Percentiles rank a stretch among this genome's conserved stretches.
Evolutionary conservation across 1,284 basidiomycete species (phyloP).

Genomic region (Ceratobasidium sp.): DNA sequence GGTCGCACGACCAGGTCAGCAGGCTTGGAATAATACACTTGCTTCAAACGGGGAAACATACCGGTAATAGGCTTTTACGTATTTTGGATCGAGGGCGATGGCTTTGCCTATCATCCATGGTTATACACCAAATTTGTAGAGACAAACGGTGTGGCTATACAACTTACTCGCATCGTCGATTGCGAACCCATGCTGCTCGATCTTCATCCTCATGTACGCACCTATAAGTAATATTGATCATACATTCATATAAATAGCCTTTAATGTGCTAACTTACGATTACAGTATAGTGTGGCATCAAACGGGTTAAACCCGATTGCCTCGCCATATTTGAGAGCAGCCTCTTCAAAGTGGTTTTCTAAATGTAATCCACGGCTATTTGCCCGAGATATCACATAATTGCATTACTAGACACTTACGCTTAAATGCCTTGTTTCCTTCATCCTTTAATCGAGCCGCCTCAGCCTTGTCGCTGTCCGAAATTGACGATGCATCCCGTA

Average conservation of each 20-base stretch:
- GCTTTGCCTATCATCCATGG: slow-evolving; percentile 69
- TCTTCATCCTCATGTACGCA: slow-evolving; percentile 76
- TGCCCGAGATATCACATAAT: slow-evolving; percentile 40
- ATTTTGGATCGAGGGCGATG: slow-evolving; percentile 87
- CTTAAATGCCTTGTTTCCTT: slow-evolving; percentile 87
- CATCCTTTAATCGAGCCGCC: slow-evolving; percentile 75
- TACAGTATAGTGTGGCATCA: slow-evolving; percentile 81
- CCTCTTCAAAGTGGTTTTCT: slow-evolving; percentile 67
- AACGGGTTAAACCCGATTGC: slow-evolving; percentile 81
- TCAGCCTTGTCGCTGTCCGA: slow-evolving; percentile 71
- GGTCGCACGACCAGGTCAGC: slow-evolving; percentile 42
- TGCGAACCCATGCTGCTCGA: slow-evolving; percentile 80
- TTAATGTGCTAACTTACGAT: slow-evolving; percentile 55
- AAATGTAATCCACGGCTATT: slow-evolving; percentile 20
- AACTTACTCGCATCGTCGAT: slow-evolving; percentile 75
- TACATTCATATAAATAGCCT: background rate
- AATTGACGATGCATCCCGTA: slow-evolving; percentile 24
- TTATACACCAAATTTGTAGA: slow-evolving; percentile 29
- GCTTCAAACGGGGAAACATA: slow-evolving; percentile 47
- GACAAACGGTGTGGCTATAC: background rate
- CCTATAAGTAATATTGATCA: slow-evolving; percentile 37
- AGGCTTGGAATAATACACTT: background rate
- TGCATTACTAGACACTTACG: slow-evolving; percentile 55
- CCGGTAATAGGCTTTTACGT: slow-evolving; percentile 92
- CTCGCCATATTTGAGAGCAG: slow-evolving; percentile 76